phyloP scores from a whole-genome alignment of 73 alveolate species.

The Durusdinium trenchii region DNA sequence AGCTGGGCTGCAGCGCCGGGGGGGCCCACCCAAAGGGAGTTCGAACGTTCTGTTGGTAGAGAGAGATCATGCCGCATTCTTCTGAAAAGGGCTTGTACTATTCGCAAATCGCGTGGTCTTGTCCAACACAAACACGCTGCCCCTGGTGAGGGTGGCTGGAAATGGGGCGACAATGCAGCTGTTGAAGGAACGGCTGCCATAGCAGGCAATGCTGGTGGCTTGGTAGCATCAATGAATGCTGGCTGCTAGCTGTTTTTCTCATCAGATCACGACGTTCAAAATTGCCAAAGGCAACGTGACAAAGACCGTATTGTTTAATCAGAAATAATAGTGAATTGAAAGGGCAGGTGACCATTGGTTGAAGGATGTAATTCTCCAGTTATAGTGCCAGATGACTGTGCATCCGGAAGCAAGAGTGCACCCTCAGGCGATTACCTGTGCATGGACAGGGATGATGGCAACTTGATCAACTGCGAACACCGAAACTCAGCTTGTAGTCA shows the following conservation, averaged over 20 bases:
- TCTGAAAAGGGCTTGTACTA: too few species aligned
- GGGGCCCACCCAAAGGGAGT: background rate
- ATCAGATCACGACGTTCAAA: background rate
- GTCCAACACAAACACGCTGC: background rate
- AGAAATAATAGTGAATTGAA: too few species aligned
- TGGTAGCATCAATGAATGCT: background rate
- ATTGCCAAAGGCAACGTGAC: background rate
- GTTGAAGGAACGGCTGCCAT: slow-evolving; percentile 46
- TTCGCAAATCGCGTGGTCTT: too few species aligned
- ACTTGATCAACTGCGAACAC: slow-evolving; percentile 50
- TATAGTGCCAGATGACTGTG: too few species aligned
- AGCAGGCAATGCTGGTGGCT: slow-evolving; percentile 41
- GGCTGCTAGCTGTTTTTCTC: background rate
- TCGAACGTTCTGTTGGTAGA: too few species aligned
- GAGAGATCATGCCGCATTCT: too few species aligned
- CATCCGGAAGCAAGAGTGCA: background rate
- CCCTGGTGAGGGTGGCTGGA: slow-evolving; percentile 50
- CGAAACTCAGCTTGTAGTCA: slow-evolving; percentile 46
- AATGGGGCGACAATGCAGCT: slow-evolving; percentile 60
- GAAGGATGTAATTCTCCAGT: too few species aligned
- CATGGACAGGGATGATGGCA: slow-evolving; percentile 66
- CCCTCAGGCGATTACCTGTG: slow-evolving; percentile 71
- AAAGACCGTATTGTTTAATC: too few species aligned
- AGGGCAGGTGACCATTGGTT: too few species aligned
- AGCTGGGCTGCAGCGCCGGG: background rate